Base-by-base conservation (phyloP, 257 asterid genomes). In the Salvia miltiorrhiza region DNA sequence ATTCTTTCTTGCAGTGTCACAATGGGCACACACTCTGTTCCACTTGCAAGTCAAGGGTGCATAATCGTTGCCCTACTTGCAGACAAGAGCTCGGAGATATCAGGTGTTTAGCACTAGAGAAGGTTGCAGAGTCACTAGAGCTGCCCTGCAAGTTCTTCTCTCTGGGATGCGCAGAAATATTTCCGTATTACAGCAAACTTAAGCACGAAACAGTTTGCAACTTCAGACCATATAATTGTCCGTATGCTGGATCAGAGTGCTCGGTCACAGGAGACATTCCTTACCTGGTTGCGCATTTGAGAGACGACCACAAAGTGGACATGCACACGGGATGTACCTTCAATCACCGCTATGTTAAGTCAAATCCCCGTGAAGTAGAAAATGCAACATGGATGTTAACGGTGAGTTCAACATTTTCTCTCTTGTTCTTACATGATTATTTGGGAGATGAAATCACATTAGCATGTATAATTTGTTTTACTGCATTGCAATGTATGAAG, bases 381-480 rank as follows among this genome's bases (percentile, higher is more conserved):
- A 91, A 91, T 44, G 97, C 97, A 20, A 91, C 97, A 8, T 88
- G 97, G 97, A 91, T 91, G 97, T 75, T 88, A 70, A 91, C 96
- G 1, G 97, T 88, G 79, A 84, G 96, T 81, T 63, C 30, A 30
- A 32, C 23, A 12, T 11, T 69, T 66, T 47, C 67, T 55, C 63
- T 47, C 4, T 17, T 50, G 63, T 54, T 47, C n/a, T 55, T 21
- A 24, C 2, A 0, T 44, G 30, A 20, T 68, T n/a, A 30, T 61
- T 61, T 56, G 35, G 5, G 35, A 30, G 35, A 30, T 30, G 35
- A 30, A 30, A 30, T 30, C 35, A 30, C 4, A 30, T 30, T 30
- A 30, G 35, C 35, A 4, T 30, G 35, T 4, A 30, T 30, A 4
- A 30, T 30, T 30, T 30, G 35, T 30, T 30, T 30, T 4, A 30